Conservation (phyloP, 768 basidiomycete species). For the Xerocomellus amylosporus region DNA sequence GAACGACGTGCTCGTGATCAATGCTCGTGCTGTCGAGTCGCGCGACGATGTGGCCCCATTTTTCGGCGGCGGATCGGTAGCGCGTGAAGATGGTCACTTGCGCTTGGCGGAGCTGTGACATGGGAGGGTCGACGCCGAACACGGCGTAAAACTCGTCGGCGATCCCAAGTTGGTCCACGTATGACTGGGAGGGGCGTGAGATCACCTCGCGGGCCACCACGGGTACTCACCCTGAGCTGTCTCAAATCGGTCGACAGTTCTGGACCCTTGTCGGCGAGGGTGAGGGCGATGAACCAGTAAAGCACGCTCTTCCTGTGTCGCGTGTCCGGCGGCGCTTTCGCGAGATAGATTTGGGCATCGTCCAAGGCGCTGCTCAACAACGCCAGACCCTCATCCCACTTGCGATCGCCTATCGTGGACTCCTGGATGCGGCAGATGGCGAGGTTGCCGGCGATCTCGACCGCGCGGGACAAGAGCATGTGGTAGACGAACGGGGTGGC, state of each 20-base stretch:
- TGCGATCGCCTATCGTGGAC: slow-evolving; percentile 39
- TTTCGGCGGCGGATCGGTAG: slow-evolving; percentile 43
- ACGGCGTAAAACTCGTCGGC: slow-evolving; percentile 52
- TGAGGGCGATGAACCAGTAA: slow-evolving; percentile 58
- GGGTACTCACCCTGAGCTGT: slow-evolving; percentile 46
- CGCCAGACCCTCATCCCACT: slow-evolving; percentile 60
- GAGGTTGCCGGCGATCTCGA: slow-evolving; percentile 57
- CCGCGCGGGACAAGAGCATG: slow-evolving; percentile 58
- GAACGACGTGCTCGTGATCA: slow-evolving; percentile 31
- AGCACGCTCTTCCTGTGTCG: slow-evolving; percentile 57
- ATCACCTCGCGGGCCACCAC: background rate
- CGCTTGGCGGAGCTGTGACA: slow-evolving; percentile 51
- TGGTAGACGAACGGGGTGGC: slow-evolving; percentile 55
- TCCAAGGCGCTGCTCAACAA: slow-evolving; percentile 59
- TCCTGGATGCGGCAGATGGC: slow-evolving; percentile 49
- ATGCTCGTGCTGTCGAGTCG: slow-evolving; percentile 33
- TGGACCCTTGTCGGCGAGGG: slow-evolving; percentile 49
- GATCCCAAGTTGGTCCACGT: slow-evolving; percentile 42
- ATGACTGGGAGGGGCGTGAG: slow-evolving; percentile 28
- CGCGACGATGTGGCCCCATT: slow-evolving; percentile 46
- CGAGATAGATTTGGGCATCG: slow-evolving; percentile 55
- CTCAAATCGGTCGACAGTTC: slow-evolving; percentile 47
- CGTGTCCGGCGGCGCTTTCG: slow-evolving; percentile 59
- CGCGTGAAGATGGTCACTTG: slow-evolving; percentile 49
- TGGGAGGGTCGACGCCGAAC: slow-evolving; percentile 45